These are phyloP conservation scores for Boletus calvinii DNA, from an alignment of 1,284 basidiomycete genomes.

Conservation along the genomic window DNA sequence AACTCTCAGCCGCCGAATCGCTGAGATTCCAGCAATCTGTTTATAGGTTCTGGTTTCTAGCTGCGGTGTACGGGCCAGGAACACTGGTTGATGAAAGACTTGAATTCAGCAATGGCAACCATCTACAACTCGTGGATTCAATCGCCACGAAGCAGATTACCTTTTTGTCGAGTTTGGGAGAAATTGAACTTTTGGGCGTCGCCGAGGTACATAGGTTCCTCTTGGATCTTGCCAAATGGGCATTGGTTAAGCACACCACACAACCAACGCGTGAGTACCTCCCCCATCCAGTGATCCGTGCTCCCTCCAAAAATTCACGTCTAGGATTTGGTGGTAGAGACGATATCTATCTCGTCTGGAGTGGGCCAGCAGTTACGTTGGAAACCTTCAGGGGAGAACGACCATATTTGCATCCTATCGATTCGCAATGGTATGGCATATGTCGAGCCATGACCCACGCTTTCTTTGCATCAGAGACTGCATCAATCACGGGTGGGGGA, in stretches of 20 bases:
- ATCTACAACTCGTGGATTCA: constrained; percentile 4
- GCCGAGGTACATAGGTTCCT: constrained; percentile 18
- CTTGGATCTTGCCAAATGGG: constrained; percentile 19
- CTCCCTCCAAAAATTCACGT: constrained; percentile 3
- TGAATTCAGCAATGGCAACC: background rate
- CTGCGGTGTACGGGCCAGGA: constrained; percentile 11
- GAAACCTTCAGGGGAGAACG: constrained; percentile 12
- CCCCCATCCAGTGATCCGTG: constrained; percentile 4
- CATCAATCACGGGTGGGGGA: background rate
- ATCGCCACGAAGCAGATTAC: constrained; percentile 6
- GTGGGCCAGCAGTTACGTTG: constrained; percentile 15
- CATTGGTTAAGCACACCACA: constrained; percentile 5
- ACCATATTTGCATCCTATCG: constrained; percentile 1
- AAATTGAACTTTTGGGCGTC: constrained; percentile 15
- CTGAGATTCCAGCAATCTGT: constrained; percentile 34
- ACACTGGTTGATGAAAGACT: background rate
- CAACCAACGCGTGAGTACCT: background rate
- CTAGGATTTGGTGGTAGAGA: constrained; percentile 3
- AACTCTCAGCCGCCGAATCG: constrained; percentile 30
- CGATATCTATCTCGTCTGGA: constrained; percentile 15
- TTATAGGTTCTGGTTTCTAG: constrained; percentile 36
- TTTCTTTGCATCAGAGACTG: constrained; percentile 6
- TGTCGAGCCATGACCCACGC: constrained; percentile 11
- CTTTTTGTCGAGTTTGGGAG: constrained; percentile 11
- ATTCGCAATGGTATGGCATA: constrained; percentile 6